These are phyloP conservation scores for Bolboschoenus planiculmis DNA, from an alignment of 176 grass and related monocot genomes.

Conservation along the genomic window DNA sequence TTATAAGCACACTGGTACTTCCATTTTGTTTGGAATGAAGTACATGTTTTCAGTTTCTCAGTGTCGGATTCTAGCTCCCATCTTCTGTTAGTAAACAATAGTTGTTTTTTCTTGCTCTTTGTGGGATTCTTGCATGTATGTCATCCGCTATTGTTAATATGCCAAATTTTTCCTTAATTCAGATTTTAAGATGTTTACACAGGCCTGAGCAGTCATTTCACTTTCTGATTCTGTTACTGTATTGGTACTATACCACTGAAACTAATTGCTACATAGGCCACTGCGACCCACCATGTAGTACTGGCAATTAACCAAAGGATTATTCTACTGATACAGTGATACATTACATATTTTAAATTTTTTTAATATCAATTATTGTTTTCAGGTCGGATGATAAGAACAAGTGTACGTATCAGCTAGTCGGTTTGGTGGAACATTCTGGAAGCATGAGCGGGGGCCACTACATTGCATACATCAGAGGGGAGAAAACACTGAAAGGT, in stretches of 20 bases:
- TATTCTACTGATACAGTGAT: background rate
- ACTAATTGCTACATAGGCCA: background rate
- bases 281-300: background rate
- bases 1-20: background rate
- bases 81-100: background rate
- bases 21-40: background rate
- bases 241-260: background rate
- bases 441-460: constrained; percentile 67
- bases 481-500: constrained; percentile 19
- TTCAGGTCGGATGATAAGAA: constrained; percentile 51
- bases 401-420: constrained; percentile 45
- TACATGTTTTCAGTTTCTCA: background rate
- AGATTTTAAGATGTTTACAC: background rate
- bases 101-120: background rate
- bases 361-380: constrained; percentile 11
- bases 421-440: constrained; percentile 70
- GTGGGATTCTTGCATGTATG: background rate
- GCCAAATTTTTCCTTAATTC: background rate
- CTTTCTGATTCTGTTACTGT: background rate
- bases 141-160: background rate
- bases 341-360: background rate
- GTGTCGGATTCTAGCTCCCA: background rate
- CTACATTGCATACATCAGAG: constrained; percentile 70
- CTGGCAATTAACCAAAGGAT: background rate
- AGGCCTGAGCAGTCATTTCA: background rate